These are phyloP conservation scores for Lactarius sanguifluus DNA, from an alignment of 768 basidiomycete species.

Conservation along the genomic window DNA sequence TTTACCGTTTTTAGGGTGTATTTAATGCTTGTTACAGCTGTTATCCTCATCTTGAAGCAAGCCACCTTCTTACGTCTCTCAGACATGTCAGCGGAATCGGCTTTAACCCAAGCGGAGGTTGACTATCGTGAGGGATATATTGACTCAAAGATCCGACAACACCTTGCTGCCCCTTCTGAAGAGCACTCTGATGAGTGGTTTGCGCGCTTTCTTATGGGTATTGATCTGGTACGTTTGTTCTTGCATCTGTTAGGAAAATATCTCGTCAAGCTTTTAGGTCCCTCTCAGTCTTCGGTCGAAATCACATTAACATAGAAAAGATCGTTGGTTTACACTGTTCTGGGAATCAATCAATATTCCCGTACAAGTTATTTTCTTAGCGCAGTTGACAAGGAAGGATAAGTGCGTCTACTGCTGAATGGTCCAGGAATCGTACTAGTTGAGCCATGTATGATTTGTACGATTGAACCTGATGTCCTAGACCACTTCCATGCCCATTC, in stretches of 20 bases:
- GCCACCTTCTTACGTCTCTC: background rate
- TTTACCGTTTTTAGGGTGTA: background rate
- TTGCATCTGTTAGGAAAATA: background rate
- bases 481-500: too few relatives aligned
- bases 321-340: too few relatives aligned
- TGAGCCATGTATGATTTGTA: too few relatives aligned
- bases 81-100: background rate
- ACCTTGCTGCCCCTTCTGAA: background rate
- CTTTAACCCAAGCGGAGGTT: background rate
- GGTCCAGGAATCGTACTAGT: too few relatives aligned
- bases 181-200: background rate
- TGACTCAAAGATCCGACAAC: background rate
- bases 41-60: background rate
- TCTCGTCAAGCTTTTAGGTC: too few relatives aligned
- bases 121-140: background rate
- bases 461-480: too few relatives aligned
- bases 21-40: background rate
- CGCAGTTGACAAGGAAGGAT: too few relatives aligned
- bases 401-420: too few relatives aligned
- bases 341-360: too few relatives aligned
- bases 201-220: background rate
- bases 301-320: too few relatives aligned
- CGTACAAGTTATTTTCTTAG: too few relatives aligned
- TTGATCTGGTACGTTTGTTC: background rate
- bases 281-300: too few relatives aligned